Percentiles rank a stretch among this genome's conserved stretches.
phyloP scores from a whole-genome alignment of 1,284 basidiomycete species.

The Sporisorium exsertum region DNA sequence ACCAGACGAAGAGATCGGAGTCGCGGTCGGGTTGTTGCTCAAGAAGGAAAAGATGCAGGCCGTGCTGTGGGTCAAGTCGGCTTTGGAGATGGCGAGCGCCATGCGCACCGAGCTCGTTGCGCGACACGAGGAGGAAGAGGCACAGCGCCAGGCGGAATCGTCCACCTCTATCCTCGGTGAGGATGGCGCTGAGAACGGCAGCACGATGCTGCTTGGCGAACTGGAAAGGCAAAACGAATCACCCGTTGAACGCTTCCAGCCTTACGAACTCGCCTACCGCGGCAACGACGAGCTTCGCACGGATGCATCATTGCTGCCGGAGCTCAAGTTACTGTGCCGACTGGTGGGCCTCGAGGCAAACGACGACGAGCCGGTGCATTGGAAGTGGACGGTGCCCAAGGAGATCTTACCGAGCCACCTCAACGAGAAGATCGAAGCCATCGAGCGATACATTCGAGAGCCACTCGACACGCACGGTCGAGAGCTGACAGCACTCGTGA shows the following conservation, averaged over 20 bases:
- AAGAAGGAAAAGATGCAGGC: constrained; percentile 61
- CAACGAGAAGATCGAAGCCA: constrained; percentile 54
- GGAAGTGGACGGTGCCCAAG: constrained; percentile 63
- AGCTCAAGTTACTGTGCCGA: constrained; percentile 65
- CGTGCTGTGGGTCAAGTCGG: constrained; percentile 66
- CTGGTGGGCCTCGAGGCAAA: constrained; percentile 58
- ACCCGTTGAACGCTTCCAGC: constrained; percentile 35
- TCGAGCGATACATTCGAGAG: constrained; percentile 64
- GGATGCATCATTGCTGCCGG: constrained; percentile 56
- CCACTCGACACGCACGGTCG: constrained; percentile 53
- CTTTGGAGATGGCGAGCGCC: constrained; percentile 60
- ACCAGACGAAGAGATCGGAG: constrained; percentile 59
- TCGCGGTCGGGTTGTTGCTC: constrained; percentile 63
- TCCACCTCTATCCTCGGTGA: constrained; percentile 2
- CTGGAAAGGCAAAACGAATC: constrained; percentile 41
- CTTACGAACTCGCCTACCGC: constrained; percentile 35
- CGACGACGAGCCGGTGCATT: constrained; percentile 46
- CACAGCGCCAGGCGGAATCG: constrained; percentile 10
- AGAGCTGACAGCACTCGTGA: constrained; percentile 48
- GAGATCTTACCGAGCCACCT: constrained; percentile 50
- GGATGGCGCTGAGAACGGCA: constrained; percentile 9
- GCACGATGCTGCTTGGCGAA: constrained; percentile 21
- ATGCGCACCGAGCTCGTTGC: constrained; percentile 52
- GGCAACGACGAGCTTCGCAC: constrained; percentile 53
- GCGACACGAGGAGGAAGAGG: constrained; percentile 34